Evolutionary conservation across 805 yeast genomes (phyloP), one percentile per base, ranked within the genome.

Genomic region (Pichia heedii): DNA sequence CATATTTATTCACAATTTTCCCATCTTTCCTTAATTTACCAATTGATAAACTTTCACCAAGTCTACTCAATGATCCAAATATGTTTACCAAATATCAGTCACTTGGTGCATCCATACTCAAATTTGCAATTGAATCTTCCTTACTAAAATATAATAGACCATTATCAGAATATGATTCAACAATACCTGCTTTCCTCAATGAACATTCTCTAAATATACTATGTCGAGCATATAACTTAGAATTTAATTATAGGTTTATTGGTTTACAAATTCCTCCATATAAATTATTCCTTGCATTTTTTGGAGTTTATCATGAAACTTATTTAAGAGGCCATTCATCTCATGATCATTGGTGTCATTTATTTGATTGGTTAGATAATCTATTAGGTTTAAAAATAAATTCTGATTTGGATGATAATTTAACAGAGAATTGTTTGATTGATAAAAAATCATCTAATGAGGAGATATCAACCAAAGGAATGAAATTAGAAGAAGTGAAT

Each of bases 221-320:
- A 13, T 24, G 22, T 15, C 29, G 32, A 15, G 47, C 44, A 8
- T 44, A 44, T 27, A 44, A 40, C 22, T 16, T 44, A 8, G 38
- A 40, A 6, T 37, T 40, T 22, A 44, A 40, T 22, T 40, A 44
- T 20, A 40, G 32, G 24, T 40, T 44, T 24, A 36, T 40, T 3
- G 38, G 41, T 1, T 13, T 10, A 12, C 20, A 27, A 3, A 11
- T 29, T 18, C 36, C 39, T 18, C 15, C 21, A 13, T 34, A 27
- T 26, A 37, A 37, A 22, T 12, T 44, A 22, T 26, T 44, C 12
- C 39, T 40, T 37, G 40, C 43, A 7, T 44, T 37, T 33, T 37
- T 44, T 8, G 47, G 47, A 12, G 11, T 15, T 11, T 44, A 36
- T 18, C 37, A 44, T 37, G 40, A 40, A 15, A 10, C 22, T 18